Conservation (phyloP, 441 rosid genomes). For the Erysimum cheiri region DNA sequence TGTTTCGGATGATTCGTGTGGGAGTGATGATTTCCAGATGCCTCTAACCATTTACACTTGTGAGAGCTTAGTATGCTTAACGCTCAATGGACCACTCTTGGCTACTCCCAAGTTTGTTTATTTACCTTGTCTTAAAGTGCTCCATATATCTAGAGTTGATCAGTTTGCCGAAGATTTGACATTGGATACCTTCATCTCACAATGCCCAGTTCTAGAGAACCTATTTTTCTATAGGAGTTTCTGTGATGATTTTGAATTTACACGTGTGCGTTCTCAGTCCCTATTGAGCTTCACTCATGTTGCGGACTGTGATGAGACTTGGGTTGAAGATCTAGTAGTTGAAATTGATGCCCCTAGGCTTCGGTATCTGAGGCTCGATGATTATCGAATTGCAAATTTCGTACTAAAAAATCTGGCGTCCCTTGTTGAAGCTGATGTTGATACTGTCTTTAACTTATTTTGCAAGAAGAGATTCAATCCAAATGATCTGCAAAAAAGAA, state of each 20-base stretch:
- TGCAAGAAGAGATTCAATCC: neutral
- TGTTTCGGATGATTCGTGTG: neutral
- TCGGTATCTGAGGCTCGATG: neutral
- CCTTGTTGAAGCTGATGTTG: slow-evolving; percentile 18
- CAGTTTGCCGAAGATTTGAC: neutral
- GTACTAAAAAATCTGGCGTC: neutral
- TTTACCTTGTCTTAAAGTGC: slow-evolving; percentile 7
- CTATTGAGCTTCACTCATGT: slow-evolving; percentile 13
- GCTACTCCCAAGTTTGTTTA: slow-evolving; percentile 5
- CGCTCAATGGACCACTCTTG: neutral
- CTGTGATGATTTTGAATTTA: neutral
- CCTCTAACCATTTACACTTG: slow-evolving; percentile 21
- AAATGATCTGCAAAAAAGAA: neutral
- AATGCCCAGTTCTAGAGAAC: slow-evolving; percentile 19
- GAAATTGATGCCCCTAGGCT: slow-evolving; percentile 8
- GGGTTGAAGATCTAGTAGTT: neutral
- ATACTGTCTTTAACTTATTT: neutral
- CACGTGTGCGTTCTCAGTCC: slow-evolving; percentile 21
- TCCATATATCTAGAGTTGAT: neutral
- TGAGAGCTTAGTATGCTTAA: slow-evolving; percentile 19
- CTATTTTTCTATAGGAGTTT: neutral
- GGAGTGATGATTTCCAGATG: neutral
- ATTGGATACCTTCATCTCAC: slow-evolving; percentile 13
- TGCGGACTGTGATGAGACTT: neutral
- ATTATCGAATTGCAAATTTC: neutral